A percentile compares a stretch with the other conserved stretches of the same genome.
Evolutionary conservation across 2,329 filamentous ascomycete species (phyloP).

Genomic region (Aspergillus clavatus): DNA sequence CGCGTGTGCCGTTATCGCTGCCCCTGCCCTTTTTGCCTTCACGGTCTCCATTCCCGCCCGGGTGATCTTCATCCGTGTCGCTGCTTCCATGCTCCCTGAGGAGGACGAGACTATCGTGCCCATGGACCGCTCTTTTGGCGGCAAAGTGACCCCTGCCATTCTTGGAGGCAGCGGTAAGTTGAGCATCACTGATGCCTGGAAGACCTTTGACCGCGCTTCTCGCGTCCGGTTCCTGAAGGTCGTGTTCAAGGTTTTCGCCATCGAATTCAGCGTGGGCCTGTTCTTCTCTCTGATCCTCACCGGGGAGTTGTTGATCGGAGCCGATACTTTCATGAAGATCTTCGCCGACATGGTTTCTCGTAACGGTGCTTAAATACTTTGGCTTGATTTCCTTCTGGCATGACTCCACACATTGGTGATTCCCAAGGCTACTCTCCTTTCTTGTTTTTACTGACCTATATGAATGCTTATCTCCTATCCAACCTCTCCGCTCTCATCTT

Average conservation of each 20-base stretch:
- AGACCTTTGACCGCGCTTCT: constrained; percentile 66
- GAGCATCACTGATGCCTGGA: constrained; percentile 71
- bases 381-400: neutral
- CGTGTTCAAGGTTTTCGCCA: constrained; percentile 64
- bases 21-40: constrained; percentile 48
- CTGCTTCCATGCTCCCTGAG: constrained; percentile 78
- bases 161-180: constrained; percentile 68
- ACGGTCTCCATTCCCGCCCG: constrained; percentile 69
- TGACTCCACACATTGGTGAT: neutral
- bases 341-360: constrained; percentile 10
- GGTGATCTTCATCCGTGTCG: constrained; percentile 74
- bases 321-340: constrained; percentile 18
- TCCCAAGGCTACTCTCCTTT: neutral
- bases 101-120: constrained; percentile 79
- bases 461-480: neutral
- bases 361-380: neutral
- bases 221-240: constrained; percentile 70
- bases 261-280: constrained; percentile 48
- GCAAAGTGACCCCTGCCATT: constrained; percentile 68
- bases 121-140: constrained; percentile 82
- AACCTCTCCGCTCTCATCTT: neutral
- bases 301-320: constrained; percentile 49
- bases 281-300: constrained; percentile 49
- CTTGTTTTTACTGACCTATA: neutral
- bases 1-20: constrained; percentile 29